Percentiles rank a stretch among this genome's conserved stretches.
phyloP scores from a whole-genome alignment of 2,329 filamentous ascomycete genomes.

The Xylariaceae sp. region DNA sequence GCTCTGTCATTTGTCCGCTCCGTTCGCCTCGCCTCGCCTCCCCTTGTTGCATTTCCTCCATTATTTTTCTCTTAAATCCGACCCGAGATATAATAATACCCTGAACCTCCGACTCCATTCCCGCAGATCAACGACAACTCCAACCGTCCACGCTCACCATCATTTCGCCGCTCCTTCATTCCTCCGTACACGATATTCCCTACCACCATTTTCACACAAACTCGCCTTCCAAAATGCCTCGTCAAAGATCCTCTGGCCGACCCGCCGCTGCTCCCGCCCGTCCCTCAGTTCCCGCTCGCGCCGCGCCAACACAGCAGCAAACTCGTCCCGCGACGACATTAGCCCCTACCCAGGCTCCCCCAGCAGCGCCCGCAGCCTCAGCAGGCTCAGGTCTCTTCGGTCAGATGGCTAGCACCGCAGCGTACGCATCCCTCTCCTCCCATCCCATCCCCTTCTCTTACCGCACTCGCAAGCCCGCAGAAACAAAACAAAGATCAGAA shows the following conservation, averaged over 20 bases:
- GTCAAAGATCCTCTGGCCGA: constrained; percentile 72
- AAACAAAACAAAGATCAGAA: constrained; percentile 16
- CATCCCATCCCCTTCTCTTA: constrained; percentile 2
- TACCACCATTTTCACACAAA: constrained; percentile 2
- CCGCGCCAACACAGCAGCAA: constrained; percentile 62
- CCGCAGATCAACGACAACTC: background rate
- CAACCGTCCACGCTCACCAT: too few species aligned
- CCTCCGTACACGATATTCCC: too few species aligned
- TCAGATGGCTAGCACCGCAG: constrained; percentile 97
- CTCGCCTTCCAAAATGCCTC: constrained; percentile 68
- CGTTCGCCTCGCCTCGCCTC: background rate
- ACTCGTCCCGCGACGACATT: constrained; percentile 74
- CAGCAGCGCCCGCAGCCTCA: constrained; percentile 58
- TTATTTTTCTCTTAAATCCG: constrained; percentile 9
- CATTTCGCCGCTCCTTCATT: background rate
- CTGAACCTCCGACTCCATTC: constrained; percentile 8
- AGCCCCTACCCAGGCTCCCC: constrained; percentile 54
- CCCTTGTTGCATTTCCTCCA: background rate
- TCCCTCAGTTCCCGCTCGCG: constrained; percentile 67
- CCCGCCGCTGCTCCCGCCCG: constrained; percentile 55
- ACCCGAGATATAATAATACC: background rate
- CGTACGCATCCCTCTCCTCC: constrained; percentile 58
- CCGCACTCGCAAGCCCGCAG: too few species aligned
- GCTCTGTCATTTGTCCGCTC: constrained; percentile 16
- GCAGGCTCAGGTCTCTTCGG: constrained; percentile 87